A percentile compares a stretch with the other conserved stretches of the same genome.
Conservation (phyloP, 169 alveolate genomes). For the Plasmodium inui region DNA sequence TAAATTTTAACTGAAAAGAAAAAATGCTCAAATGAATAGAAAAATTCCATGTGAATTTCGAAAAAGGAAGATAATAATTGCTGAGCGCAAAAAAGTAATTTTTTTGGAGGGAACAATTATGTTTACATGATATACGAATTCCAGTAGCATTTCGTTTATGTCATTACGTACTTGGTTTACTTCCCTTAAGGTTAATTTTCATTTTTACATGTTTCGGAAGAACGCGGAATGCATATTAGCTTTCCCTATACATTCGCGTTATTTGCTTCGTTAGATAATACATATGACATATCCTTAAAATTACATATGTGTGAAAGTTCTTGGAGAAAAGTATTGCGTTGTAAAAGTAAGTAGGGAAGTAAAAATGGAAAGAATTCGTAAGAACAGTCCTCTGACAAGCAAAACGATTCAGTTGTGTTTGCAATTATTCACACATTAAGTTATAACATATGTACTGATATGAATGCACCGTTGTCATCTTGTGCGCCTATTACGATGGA, state of each 20-base stretch:
- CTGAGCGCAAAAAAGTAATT: not conserved
- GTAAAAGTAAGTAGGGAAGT: not conserved
- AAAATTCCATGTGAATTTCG: not conserved
- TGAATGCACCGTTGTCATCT: not conserved
- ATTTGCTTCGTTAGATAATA: no score
- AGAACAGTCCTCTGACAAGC: not conserved
- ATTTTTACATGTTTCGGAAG: not conserved
- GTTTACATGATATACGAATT: not conserved
- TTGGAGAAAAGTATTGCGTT: not conserved
- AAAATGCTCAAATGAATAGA: not conserved
- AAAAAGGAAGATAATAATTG: not conserved
- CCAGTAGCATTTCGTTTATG: not conserved
- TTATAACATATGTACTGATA: not conserved
- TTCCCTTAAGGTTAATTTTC: not conserved
- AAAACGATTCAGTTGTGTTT: no score
- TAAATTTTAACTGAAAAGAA: not conserved
- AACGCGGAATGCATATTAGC: not conserved
- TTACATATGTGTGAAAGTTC: not conserved
- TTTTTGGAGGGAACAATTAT: not conserved
- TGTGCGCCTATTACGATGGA: not conserved
- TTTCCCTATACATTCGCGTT: not conserved
- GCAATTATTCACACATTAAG: not conserved
- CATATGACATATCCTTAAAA: not conserved
- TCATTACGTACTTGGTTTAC: not conserved
- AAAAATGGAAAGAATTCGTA: not conserved